These are phyloP conservation scores for Sabuloglossum arenarium DNA, from an alignment of 495 filamentous ascomycete species.

Conservation along the genomic window DNA sequence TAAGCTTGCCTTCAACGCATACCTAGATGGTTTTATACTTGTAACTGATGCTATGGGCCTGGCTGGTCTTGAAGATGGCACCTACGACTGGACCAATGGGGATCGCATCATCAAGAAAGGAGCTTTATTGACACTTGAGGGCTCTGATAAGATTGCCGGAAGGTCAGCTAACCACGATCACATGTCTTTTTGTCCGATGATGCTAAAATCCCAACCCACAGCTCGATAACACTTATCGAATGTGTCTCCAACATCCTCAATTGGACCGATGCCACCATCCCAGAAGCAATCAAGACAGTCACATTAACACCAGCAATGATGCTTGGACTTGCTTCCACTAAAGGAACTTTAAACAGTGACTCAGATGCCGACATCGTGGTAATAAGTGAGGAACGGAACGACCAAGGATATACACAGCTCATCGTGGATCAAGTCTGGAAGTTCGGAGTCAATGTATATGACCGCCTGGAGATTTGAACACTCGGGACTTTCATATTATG, in stretches of 20 bases:
- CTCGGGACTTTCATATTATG: too few relatives aligned
- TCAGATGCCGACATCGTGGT: slow-evolving; percentile 69
- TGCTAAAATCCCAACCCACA: slow-evolving; percentile 10
- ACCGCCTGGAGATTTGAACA: background rate
- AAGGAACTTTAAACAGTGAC: slow-evolving; percentile 43
- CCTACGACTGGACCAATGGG: slow-evolving; percentile 63
- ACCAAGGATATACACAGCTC: slow-evolving; percentile 24
- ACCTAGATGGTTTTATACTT: slow-evolving; percentile 40
- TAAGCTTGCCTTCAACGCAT: slow-evolving; percentile 39
- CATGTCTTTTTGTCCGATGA: background rate
- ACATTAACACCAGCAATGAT: slow-evolving; percentile 53
- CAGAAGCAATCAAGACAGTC: slow-evolving; percentile 45
- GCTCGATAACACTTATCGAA: slow-evolving; percentile 50
- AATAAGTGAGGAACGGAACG: slow-evolving; percentile 31
- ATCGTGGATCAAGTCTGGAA: slow-evolving; percentile 61
- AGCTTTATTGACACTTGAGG: slow-evolving; percentile 41
- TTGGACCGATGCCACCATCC: slow-evolving; percentile 42
- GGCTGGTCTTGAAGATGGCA: slow-evolving; percentile 50
- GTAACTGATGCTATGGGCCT: slow-evolving; percentile 50
- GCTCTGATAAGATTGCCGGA: slow-evolving; percentile 51
- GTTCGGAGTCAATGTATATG: slow-evolving; percentile 29
- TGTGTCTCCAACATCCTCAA: slow-evolving; percentile 64
- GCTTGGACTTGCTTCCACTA: slow-evolving; percentile 41
- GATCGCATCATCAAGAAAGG: slow-evolving; percentile 49
- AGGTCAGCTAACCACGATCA: slow-evolving; percentile 18